Conservation (phyloP, 371 early-diverging fungal species). For the Thermomucor indicae-seudaticae region DNA sequence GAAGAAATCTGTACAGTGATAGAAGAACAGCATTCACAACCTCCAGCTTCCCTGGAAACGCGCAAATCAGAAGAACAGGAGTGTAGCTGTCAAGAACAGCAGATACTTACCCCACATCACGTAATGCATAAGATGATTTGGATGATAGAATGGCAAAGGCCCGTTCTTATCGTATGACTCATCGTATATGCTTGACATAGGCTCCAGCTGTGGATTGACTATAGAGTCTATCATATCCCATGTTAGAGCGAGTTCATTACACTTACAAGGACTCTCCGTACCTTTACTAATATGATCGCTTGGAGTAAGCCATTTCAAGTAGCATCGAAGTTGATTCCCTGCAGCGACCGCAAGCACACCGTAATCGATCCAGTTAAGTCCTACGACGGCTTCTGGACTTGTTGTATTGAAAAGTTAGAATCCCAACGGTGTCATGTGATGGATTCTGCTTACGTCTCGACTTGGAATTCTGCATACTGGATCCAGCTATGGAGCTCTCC, state of each 20-base stretch:
- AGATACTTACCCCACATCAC: constrained; percentile 65
- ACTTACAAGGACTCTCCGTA: too few relatives aligned
- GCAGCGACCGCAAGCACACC: constrained; percentile 63
- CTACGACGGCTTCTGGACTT: constrained; percentile 38
- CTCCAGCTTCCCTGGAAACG: constrained; percentile 57
- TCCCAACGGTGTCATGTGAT: not conserved
- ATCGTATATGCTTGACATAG: constrained; percentile 55
- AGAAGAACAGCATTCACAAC: constrained; percentile 57
- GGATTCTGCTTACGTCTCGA: constrained; percentile 29
- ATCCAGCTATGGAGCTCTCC: constrained; percentile 33
- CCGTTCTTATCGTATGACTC: constrained; percentile 53
- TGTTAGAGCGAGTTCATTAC: too few relatives aligned
- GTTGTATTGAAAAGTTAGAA: not conserved
- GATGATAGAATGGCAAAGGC: constrained; percentile 74
- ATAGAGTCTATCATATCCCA: constrained; percentile 10
- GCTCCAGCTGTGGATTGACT: constrained; percentile 26
- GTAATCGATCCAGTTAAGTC: constrained; percentile 62
- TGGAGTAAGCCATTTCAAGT: constrained; percentile 64
- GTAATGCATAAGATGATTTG: constrained; percentile 68
- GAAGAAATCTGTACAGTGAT: constrained; percentile 47
- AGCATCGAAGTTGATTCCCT: constrained; percentile 52
- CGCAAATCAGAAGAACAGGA: not conserved
- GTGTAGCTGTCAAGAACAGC: not conserved
- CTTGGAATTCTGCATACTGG: constrained; percentile 37
- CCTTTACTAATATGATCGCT: constrained; percentile 32